Conservation (phyloP, 2,329 filamentous ascomycete genomes). For the Camillea tinctor region DNA sequence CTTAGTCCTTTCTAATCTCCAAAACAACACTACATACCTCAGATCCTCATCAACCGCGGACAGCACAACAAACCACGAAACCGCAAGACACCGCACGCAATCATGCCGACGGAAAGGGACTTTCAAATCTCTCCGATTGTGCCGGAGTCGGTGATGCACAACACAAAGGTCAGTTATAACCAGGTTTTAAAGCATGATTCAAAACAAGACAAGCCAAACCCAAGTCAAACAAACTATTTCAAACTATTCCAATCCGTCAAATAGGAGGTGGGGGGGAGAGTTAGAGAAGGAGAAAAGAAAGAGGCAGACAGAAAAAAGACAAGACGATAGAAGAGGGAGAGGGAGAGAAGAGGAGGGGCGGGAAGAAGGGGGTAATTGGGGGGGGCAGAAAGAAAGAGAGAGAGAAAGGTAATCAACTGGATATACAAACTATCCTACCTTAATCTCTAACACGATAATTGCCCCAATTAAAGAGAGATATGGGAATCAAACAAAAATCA, state of each 20-base stretch:
- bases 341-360: too few relatives aligned
- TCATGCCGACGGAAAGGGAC: conserved; percentile 70
- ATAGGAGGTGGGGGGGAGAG: background rate
- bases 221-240: background rate
- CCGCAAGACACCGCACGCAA: conserved; percentile 26
- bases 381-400: too few relatives aligned
- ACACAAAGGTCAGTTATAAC: conserved; percentile 65
- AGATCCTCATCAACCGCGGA: background rate
- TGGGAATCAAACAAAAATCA: background rate
- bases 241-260: background rate
- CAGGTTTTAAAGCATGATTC: too few relatives aligned
- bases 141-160: conserved; percentile 76
- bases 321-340: too few relatives aligned
- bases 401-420: too few relatives aligned
- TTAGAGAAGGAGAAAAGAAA: too few relatives aligned
- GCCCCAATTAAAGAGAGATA: conserved; percentile 2
- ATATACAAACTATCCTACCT: background rate
- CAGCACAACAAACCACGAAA: background rate
- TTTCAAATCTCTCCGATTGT: conserved; percentile 75
- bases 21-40: background rate
- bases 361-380: too few relatives aligned
- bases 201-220: too few relatives aligned
- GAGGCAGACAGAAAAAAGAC: too few relatives aligned
- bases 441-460: conserved; percentile 10
- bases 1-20: background rate